Conservation (phyloP, 306 rosid species). For the Gillenia trifoliata region DNA sequence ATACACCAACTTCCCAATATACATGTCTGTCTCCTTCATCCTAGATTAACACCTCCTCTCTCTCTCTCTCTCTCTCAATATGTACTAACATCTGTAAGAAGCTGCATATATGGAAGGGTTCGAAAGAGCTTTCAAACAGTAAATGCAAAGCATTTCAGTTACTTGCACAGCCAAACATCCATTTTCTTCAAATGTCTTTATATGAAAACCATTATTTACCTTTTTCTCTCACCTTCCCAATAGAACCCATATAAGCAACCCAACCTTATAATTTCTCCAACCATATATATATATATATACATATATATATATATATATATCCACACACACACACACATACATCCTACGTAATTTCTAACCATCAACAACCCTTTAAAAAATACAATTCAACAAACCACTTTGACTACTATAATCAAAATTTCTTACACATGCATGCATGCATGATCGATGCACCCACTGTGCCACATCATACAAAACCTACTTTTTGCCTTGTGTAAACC, state of each 20-base stretch:
- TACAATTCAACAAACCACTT: conserved; percentile 45
- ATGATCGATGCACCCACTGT: not conserved
- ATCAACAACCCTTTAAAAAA: conserved; percentile 16
- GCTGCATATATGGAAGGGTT: conserved; percentile 36
- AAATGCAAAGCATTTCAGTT: conserved; percentile 38
- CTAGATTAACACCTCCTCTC: not conserved
- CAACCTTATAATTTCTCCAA: conserved; percentile 24
- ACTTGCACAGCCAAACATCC: conserved; percentile 44
- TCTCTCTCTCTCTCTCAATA: not conserved
- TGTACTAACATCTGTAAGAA: not conserved
- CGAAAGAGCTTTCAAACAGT: conserved; percentile 57
- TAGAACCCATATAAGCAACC: conserved; percentile 51
- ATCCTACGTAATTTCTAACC: conserved; percentile 20
- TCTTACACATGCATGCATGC: not conserved
- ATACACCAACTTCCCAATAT: conserved; percentile 2
- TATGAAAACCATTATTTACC: conserved; percentile 72
- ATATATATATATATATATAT: no score
- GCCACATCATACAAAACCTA: not conserved
- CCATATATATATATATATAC: not conserved
- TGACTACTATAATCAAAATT: conserved; percentile 41
- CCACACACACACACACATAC: conserved; percentile 15
- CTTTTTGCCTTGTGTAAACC: not conserved
- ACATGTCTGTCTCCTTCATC: not conserved
- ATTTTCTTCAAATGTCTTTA: conserved; percentile 44
- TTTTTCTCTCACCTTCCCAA: conserved; percentile 50